Base-by-base conservation (phyloP, 495 filamentous ascomycete genomes). In the Staphylotrichum tortipilum region DNA sequence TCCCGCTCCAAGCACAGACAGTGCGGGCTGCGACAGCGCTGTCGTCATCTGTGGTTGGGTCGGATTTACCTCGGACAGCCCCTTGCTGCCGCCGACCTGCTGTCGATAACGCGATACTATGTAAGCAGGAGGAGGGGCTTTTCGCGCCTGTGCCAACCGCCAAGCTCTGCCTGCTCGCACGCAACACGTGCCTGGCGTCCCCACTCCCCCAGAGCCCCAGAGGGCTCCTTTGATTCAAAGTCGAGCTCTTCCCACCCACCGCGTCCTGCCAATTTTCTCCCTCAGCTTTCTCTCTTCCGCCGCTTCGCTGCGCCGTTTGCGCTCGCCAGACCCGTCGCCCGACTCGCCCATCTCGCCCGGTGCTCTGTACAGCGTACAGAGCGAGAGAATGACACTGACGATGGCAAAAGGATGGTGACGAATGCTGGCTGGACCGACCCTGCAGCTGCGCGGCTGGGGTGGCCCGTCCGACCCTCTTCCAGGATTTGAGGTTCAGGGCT, bases 201-300 rank as follows among this genome's bases (percentile, higher is more conserved):
- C 26, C 26, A n/a, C n/a, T n/a, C n/a, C n/a, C n/a, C n/a, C n/a
- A n/a, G 39, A 30, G 24, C 37, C 34, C 47, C 37, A 41, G 26
- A 28, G 10, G 50, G 50, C 39, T 40, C 28, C 35, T 34, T 63
- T 62, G 44, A 53, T 62, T 62, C 55, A 65, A 65, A 65, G 63
- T 48, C 49, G 47, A 38, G n/a, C 39, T 34, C 47, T 44, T 56
- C 58, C 60, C 55, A 41, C 55, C 54, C 45, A 24, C 43, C 21
- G 3, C 22, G 38, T 28, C 35, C 34, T 28, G 45, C 22, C 31
- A 37, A 30, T 55, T 49, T 51, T 47, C 53, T 47, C 47, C 35
- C 53, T 50, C 29, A 42, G 29, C 44, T 36, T 49, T 40, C 14
- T 19, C 31, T 22, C 36, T 50, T 44, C 36, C 17, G 33, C 14